phyloP scores from a whole-genome alignment of 2,329 filamentous ascomycete species.

The Ascochyta pisi region DNA sequence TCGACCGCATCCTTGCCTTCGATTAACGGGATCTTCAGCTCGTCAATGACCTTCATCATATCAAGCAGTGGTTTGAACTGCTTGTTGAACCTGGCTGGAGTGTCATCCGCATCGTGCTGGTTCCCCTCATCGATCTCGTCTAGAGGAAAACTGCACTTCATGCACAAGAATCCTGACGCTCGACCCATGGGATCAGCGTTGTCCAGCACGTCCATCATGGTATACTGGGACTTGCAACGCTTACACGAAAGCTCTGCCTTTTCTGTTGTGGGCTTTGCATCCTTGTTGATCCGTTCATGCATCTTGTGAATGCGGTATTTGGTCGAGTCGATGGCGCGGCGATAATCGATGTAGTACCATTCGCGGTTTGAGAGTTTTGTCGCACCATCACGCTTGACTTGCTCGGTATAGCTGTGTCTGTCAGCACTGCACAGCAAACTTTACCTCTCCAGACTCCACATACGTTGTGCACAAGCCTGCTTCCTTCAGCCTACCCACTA shows the following conservation, averaged over 20 bases:
- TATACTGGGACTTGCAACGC: constrained; percentile 85
- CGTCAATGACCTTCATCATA: constrained; percentile 77
- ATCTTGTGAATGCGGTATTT: constrained; percentile 92
- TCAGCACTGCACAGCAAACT: constrained; percentile 19
- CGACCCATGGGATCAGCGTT: constrained; percentile 63
- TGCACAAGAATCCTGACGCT: constrained; percentile 77
- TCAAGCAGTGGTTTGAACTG: constrained; percentile 81
- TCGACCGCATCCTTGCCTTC: constrained; percentile 74
- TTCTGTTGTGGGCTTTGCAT: constrained; percentile 77
- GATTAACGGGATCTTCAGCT: constrained; percentile 73
- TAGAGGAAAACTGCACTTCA: constrained; percentile 73
- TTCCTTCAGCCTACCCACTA: constrained; percentile 83
- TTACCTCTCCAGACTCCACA: constrained; percentile 38
- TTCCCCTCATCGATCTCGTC: constrained; percentile 38
- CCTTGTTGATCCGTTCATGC: constrained; percentile 85
- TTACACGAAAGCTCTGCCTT: constrained; percentile 91
- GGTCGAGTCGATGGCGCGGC: constrained; percentile 91
- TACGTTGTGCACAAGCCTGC: constrained; percentile 86
- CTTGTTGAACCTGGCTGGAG: constrained; percentile 66
- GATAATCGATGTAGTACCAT: constrained; percentile 97
- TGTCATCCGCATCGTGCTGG: constrained; percentile 48
- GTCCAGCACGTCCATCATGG: constrained; percentile 86
- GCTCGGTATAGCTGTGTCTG: constrained; percentile 67
- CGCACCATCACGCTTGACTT: constrained; percentile 80
- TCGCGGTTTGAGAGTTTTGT: constrained; percentile 83